Conservation (phyloP, 1,139 yeast genomes). For the Suhomyces taliae region DNA sequence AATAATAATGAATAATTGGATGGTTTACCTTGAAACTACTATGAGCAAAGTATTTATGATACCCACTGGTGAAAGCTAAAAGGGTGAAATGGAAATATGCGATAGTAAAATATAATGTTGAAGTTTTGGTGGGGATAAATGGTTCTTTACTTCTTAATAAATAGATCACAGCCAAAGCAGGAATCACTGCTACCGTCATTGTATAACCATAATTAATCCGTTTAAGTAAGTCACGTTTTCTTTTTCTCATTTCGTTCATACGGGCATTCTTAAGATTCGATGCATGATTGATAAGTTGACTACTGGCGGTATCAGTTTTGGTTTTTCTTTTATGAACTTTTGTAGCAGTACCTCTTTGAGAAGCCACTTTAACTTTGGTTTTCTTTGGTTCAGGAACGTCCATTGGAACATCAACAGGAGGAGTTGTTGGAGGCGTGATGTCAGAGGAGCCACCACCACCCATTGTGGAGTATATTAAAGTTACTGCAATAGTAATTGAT, state of each 20-base stretch:
- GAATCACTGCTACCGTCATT: slow-evolving; percentile 22
- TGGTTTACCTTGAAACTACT: slow-evolving; percentile 47
- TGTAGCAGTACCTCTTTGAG: slow-evolving; percentile 3
- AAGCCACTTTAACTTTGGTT: not conserved
- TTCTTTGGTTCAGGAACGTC: not conserved
- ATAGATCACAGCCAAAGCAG: slow-evolving; percentile 19
- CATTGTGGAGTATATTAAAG: not conserved
- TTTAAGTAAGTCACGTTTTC: slow-evolving; percentile 24
- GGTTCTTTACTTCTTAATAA: slow-evolving; percentile 13
- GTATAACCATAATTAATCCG: slow-evolving; percentile 24
- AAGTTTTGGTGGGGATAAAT: slow-evolving; percentile 23
- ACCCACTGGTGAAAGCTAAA: slow-evolving; percentile 52
- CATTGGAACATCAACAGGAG: not conserved
- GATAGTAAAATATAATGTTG: slow-evolving; percentile 33
- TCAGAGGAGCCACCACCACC: slow-evolving; percentile 1
- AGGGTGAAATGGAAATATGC: slow-evolving; percentile 42
- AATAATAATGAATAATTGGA: slow-evolving; percentile 36
- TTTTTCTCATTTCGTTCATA: slow-evolving; percentile 20
- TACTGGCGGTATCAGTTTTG: slow-evolving; percentile 9
- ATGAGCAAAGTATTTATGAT: slow-evolving; percentile 69
- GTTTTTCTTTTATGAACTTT: slow-evolving; percentile 25
- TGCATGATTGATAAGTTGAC: slow-evolving; percentile 22
- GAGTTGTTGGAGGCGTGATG: slow-evolving; percentile 3
- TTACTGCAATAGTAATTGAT: too few species aligned
- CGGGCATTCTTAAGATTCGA: slow-evolving; percentile 23